These are phyloP conservation scores for Ustilago trichophora DNA, from an alignment of 1,284 basidiomycete genomes.

Conservation along the genomic window DNA sequence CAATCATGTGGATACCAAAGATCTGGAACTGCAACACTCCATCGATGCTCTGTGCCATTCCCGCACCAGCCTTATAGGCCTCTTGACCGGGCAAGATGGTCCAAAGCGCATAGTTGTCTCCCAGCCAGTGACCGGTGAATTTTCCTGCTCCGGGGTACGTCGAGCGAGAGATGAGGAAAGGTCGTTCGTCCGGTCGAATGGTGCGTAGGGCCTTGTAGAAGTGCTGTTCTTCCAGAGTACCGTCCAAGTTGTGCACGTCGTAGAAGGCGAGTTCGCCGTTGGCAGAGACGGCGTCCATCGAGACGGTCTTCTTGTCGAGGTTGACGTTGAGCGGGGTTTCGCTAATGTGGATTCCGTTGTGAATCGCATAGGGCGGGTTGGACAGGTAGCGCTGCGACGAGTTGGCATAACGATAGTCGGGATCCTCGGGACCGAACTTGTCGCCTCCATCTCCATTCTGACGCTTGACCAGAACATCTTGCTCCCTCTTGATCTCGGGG, in stretches of 20 bases:
- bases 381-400: slow-evolving; percentile 38
- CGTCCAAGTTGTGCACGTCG: slow-evolving; percentile 66
- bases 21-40: slow-evolving; percentile 80
- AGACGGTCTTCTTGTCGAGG: slow-evolving; percentile 59
- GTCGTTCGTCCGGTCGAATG: slow-evolving; percentile 45
- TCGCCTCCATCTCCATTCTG: slow-evolving; percentile 1
- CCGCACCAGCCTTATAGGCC: slow-evolving; percentile 40
- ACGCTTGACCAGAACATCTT: slow-evolving; percentile 10
- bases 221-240: slow-evolving; percentile 35
- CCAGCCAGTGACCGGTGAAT: slow-evolving; percentile 67
- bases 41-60: slow-evolving; percentile 72
- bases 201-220: slow-evolving; percentile 37
- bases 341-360: slow-evolving; percentile 71
- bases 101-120: slow-evolving; percentile 76
- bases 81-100: slow-evolving; percentile 68
- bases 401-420: slow-evolving; percentile 42
- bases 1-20: slow-evolving; percentile 52
- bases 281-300: slow-evolving; percentile 67
- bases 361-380: slow-evolving; percentile 74
- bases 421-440: slow-evolving; percentile 22
- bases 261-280: slow-evolving; percentile 29
- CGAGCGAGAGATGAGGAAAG: slow-evolving; percentile 53
- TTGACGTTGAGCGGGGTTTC: slow-evolving; percentile 69
- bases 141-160: slow-evolving; percentile 53
- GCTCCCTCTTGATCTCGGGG: neutral